A percentile compares a stretch with the other conserved stretches of the same genome.
These are phyloP conservation scores for Aureobasidium sp. DNA, from an alignment of 2,329 filamentous ascomycete genomes.

Conservation along the genomic window DNA sequence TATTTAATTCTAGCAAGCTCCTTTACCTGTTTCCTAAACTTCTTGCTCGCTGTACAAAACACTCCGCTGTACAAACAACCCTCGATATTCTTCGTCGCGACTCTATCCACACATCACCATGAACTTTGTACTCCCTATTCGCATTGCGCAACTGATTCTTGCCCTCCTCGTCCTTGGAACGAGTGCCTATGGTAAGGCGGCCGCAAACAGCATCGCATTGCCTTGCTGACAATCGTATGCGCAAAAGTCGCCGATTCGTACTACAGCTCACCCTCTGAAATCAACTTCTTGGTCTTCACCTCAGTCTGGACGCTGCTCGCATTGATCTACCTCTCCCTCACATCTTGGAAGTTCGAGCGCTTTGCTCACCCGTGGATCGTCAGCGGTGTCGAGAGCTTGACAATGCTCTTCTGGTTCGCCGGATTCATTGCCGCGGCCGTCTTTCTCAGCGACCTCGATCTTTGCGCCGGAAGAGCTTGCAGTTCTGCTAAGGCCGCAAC, in stretches of 20 bases:
- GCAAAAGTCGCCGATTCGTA: conserved; percentile 43
- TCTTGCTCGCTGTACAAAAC: neutral
- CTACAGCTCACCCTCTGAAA: conserved; percentile 44
- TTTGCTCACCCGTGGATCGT: conserved; percentile 59
- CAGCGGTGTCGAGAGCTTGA: conserved; percentile 61
- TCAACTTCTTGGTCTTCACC: conserved; percentile 76
- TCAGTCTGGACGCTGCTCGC: conserved; percentile 67
- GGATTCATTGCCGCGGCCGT: conserved; percentile 73
- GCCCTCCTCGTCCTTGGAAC: conserved; percentile 69
- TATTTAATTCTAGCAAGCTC: conserved; percentile 3
- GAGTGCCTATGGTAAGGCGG: conserved; percentile 65
- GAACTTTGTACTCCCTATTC: conserved; percentile 34
- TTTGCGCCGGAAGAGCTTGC: conserved; percentile 52
- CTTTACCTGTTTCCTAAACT: neutral
- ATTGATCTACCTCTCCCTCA: conserved; percentile 61
- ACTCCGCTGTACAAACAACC: neutral
- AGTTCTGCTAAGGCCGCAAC: conserved; percentile 55
- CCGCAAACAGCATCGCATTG: neutral
- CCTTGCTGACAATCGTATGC: neutral
- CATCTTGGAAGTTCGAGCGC: conserved; percentile 42
- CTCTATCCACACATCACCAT: neutral
- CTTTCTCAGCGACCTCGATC: conserved; percentile 47
- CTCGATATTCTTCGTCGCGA: neutral
- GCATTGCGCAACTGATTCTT: conserved; percentile 60
- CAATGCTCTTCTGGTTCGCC: conserved; percentile 84